phyloP scores from a whole-genome alignment of 371 early-diverging fungal genomes.

The Batkoa obscura region DNA sequence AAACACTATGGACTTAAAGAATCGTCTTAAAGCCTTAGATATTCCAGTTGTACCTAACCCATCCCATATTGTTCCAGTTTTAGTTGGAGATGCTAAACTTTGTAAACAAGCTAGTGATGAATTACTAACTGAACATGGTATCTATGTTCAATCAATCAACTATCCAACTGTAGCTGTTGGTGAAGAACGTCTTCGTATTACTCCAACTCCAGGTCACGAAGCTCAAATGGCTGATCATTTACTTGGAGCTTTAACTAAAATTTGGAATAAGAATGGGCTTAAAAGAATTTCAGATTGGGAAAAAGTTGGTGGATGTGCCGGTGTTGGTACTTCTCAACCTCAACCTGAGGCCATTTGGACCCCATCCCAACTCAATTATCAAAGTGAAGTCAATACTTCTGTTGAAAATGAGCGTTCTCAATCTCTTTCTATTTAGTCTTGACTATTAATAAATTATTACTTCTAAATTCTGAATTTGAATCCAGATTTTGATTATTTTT shows the following conservation, averaged over 20 bases:
- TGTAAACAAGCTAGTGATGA: slow-evolving; percentile 84
- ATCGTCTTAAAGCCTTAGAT: slow-evolving; percentile 50
- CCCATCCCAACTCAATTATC: slow-evolving; percentile 26
- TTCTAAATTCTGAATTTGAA: no score
- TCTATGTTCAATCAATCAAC: slow-evolving; percentile 96
- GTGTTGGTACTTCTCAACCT: slow-evolving; percentile 44
- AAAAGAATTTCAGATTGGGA: slow-evolving; percentile 73
- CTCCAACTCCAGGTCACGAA: slow-evolving; percentile 90
- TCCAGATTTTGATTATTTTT: no score
- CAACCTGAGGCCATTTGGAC: slow-evolving; percentile 30
- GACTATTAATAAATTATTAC: no score
- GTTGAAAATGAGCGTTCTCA: no score
- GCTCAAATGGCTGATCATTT: slow-evolving; percentile 60
- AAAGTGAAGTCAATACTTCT: no score
- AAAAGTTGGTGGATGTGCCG: slow-evolving; percentile 66
- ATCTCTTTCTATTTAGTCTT: no score
- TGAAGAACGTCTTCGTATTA: slow-evolving; percentile 93
- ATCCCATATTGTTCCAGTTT: slow-evolving; percentile 93
- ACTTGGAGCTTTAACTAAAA: slow-evolving; percentile 57
- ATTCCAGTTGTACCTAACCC: slow-evolving; percentile 97
- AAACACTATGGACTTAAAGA: slow-evolving; percentile 73
- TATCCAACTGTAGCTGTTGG: slow-evolving; percentile 91
- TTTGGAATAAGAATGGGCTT: slow-evolving; percentile 74
- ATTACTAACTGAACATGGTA: slow-evolving; percentile 64
- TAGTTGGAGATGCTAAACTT: slow-evolving; percentile 87